phyloP scores from a whole-genome alignment of 208 protist genomes.

The Acanthamoeba triangularis region DNA sequence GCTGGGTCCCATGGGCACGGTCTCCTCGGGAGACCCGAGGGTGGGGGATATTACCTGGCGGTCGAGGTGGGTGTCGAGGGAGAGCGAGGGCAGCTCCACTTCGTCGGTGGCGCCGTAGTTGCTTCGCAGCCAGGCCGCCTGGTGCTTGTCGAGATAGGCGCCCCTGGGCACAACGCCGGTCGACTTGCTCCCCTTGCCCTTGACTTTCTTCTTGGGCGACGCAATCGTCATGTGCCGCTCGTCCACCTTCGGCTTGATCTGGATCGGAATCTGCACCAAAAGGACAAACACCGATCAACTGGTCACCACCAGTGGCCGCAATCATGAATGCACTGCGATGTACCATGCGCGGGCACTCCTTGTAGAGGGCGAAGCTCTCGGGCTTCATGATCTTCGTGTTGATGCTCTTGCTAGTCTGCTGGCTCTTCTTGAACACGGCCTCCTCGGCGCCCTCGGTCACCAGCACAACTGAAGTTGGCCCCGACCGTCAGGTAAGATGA shows the following conservation, averaged over 20 bases:
- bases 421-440: conserved; percentile 70
- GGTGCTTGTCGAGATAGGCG: conserved; percentile 31
- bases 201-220: conserved; percentile 44
- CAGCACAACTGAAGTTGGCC: conserved; percentile 15
- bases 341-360: conserved; percentile 66
- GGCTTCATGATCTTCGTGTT: conserved; percentile 69
- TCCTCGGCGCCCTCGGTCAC: conserved; percentile 74
- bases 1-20: not conserved
- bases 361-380: conserved; percentile 52
- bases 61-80: not conserved
- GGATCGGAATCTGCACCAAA: not conserved
- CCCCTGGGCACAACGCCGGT: not conserved
- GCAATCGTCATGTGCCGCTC: conserved; percentile 66
- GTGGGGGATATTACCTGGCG: not conserved
- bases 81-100: not conserved
- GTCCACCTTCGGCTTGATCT: not conserved
- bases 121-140: conserved; percentile 24
- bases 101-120: not conserved
- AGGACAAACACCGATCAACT: not conserved
- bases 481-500: not conserved
- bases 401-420: conserved; percentile 51
- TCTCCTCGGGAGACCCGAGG: not conserved
- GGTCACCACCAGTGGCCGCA: not conserved
- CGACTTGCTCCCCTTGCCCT: not conserved
- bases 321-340: not conserved